Evolutionary conservation across 1,284 basidiomycete species (phyloP).

Genomic region (Schizophyllum amplum): DNA sequence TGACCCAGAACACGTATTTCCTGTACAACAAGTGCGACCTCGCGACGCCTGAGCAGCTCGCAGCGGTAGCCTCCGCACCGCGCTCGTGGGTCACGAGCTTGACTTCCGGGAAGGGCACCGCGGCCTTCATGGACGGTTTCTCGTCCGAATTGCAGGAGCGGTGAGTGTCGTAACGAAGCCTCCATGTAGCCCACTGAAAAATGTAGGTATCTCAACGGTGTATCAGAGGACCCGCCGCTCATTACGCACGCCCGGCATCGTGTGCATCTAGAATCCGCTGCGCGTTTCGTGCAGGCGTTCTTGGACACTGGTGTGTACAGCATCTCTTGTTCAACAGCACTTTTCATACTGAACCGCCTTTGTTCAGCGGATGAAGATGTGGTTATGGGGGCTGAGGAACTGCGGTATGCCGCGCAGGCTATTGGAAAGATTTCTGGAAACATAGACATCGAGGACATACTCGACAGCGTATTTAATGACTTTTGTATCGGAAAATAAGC

Average conservation of each 20-base stretch:
- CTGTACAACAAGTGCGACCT: constrained; percentile 74
- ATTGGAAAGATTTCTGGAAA: constrained; percentile 75
- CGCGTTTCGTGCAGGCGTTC: constrained; percentile 61
- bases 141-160: constrained; percentile 41
- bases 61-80: constrained; percentile 8
- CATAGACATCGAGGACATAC: constrained; percentile 69
- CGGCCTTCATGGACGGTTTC: constrained; percentile 51
- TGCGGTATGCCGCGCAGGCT: constrained; percentile 75
- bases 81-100: constrained; percentile 56
- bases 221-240: constrained; percentile 40
- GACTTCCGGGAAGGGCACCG: constrained; percentile 46
- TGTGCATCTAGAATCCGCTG: constrained; percentile 61
- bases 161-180: constrained; percentile 26
- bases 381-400: constrained; percentile 76
- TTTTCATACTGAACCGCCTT: constrained; percentile 2
- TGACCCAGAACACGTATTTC: constrained; percentile 51
- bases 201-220: constrained; percentile 15
- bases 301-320: constrained; percentile 40
- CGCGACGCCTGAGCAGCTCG: constrained; percentile 14
- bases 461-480: constrained; percentile 75
- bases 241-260: constrained; percentile 78
- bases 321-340: neutral
- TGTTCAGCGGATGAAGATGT: constrained; percentile 44
- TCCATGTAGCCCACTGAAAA: constrained; percentile 24
- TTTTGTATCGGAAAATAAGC: constrained; percentile 80